phyloP scores from a whole-genome alignment of 78 protist species.

The Cavenderia fasciculata region DNA sequence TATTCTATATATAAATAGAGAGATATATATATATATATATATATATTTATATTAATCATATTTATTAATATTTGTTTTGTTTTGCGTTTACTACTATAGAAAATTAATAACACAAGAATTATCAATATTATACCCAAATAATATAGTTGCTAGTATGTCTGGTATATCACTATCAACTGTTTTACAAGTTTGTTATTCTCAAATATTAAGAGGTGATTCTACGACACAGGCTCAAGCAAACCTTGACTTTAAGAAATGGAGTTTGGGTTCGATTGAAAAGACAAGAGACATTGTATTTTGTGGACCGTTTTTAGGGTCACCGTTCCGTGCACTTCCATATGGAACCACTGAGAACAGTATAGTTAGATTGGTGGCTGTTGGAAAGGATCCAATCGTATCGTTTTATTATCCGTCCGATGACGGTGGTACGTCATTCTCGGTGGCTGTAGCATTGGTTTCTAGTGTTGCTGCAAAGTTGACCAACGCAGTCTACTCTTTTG shows the following conservation, averaged over 20 bases:
- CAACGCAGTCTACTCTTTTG: slow-evolving; percentile 76
- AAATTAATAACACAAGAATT: slow-evolving; percentile 21
- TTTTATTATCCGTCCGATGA: slow-evolving; percentile 66
- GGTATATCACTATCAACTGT: slow-evolving; percentile 11
- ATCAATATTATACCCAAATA: slow-evolving; percentile 41
- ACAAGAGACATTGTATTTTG: slow-evolving; percentile 35
- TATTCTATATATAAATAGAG: no score
- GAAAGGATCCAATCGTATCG: slow-evolving; percentile 58
- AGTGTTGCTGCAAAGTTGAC: slow-evolving; percentile 71
- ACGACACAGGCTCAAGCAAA: not conserved
- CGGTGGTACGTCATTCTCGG: slow-evolving; percentile 38
- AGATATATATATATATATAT: no score
- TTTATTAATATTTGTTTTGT: not conserved
- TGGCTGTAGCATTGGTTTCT: slow-evolving; percentile 45
- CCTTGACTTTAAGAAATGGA: slow-evolving; percentile 45
- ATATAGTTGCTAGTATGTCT: slow-evolving; percentile 35
- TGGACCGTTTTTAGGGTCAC: slow-evolving; percentile 73
- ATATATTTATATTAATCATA: no score
- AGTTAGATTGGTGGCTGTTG: slow-evolving; percentile 43
- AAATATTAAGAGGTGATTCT: slow-evolving; percentile 17
- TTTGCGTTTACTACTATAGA: not conserved
- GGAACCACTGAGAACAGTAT: slow-evolving; percentile 48
- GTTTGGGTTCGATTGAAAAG: slow-evolving; percentile 18
- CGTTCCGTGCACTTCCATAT: slow-evolving; percentile 67
- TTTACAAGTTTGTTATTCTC: slow-evolving; percentile 43